These are phyloP conservation scores for Penicillium crystallinum DNA, from an alignment of 495 filamentous ascomycete genomes.

Conservation along the genomic window DNA sequence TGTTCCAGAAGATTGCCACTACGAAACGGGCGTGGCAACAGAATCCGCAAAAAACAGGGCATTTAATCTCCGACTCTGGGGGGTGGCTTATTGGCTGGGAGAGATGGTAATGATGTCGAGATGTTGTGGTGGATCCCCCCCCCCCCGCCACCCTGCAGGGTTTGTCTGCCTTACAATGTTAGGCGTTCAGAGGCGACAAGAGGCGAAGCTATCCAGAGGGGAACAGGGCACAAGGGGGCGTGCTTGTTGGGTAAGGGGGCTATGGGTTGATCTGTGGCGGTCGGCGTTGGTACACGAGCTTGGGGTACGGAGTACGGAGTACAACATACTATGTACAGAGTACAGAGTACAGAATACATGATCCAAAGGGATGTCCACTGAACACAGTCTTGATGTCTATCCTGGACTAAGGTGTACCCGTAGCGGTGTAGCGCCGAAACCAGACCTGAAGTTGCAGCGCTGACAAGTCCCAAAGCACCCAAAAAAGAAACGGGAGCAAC, in stretches of 20 bases:
- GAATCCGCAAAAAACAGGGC: not conserved
- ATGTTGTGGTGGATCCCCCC: constrained; percentile 6
- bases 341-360: too few relatives aligned
- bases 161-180: not conserved
- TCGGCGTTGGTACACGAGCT: not conserved
- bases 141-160: constrained; percentile 11
- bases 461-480: not conserved
- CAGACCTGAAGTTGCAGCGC: not conserved
- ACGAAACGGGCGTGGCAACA: not conserved
- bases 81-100: not conserved
- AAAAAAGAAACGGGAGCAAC: not conserved
- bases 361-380: too few relatives aligned
- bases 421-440: constrained; percentile 10
- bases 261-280: constrained; percentile 5
- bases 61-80: not conserved
- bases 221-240: too few relatives aligned
- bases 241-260: too few relatives aligned
- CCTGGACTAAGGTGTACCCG: too few relatives aligned
- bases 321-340: too few relatives aligned
- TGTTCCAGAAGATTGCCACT: too few relatives aligned
- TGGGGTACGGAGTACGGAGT: not conserved
- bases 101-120: constrained; percentile 8
- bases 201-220: not conserved
- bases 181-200: constrained; percentile 1
- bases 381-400: too few relatives aligned